These are phyloP conservation scores for Boletellus deceptivus DNA, from an alignment of 1,284 basidiomycete species.

Conservation along the genomic window DNA sequence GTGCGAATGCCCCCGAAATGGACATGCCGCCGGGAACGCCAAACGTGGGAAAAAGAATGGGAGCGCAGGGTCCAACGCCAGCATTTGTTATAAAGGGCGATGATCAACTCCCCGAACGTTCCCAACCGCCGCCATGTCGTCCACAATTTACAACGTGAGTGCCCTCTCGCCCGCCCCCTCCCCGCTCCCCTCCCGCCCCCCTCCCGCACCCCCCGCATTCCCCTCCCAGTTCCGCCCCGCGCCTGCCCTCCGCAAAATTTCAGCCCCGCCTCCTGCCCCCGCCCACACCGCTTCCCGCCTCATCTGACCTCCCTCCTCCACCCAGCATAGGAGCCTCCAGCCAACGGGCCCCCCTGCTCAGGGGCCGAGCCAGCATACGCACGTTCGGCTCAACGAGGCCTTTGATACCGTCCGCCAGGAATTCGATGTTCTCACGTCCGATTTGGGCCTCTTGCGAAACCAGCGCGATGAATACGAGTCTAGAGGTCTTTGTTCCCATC, in stretches of 20 bases:
- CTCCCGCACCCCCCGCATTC: neutral
- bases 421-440: constrained; percentile 76
- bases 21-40: constrained; percentile 36
- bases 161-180: neutral
- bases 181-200: neutral
- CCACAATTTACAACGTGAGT: constrained; percentile 49
- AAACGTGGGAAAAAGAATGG: constrained; percentile 35
- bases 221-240: neutral
- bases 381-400: constrained; percentile 67
- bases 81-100: constrained; percentile 39
- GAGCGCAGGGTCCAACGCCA: constrained; percentile 34
- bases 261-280: constrained; percentile 3
- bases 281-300: neutral
- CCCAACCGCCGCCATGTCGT: constrained; percentile 42
- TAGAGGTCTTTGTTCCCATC: constrained; percentile 55
- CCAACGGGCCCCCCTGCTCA: constrained; percentile 50
- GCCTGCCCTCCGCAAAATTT: constrained; percentile 29
- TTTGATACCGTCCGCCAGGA: constrained; percentile 85
- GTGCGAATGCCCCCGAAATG: constrained; percentile 25
- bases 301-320: constrained; percentile 19
- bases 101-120: constrained; percentile 39
- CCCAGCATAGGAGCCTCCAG: constrained; percentile 66
- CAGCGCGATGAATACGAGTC: constrained; percentile 90
- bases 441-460: constrained; percentile 64
- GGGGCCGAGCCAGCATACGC: constrained; percentile 40